Base-by-base conservation (phyloP, 345 rosid species). In the Brassica carinata region DNA sequence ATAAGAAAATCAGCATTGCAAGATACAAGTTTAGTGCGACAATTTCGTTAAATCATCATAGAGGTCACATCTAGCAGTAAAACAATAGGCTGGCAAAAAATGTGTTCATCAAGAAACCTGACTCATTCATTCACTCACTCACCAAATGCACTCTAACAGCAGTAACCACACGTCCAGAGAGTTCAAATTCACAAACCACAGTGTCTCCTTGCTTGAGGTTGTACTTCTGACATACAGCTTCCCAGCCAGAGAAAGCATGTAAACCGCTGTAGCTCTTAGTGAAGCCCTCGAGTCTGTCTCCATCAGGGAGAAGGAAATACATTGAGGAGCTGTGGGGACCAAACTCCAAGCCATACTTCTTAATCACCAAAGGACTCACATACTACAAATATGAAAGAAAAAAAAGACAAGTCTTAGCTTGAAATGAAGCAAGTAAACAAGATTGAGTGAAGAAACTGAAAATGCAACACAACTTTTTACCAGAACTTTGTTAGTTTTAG, bases 101-200 rank as follows among this genome's bases (percentile, higher is more conserved):
- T 7, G 7, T 7, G 34, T 30, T 30, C 5, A 23, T 23, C 26
- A 23, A 36, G 7, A 61, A 34, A 69, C 14, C 4, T 59, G 48
- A 67, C 15, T 69, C 48, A 13, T 45, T 62, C 55, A 64, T 38
- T 63, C 5, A 4, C 66, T 63, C 5, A 4, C 57, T 5, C 23
- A 48, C 13, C 26, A 74, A 48, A 34, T 79, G 83, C 5, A 79
- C 8, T 74, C 79, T n/a, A 33, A 74, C 45, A 62, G 70, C 71
- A 0, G 58, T 7, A 15, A 79, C 79, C 1, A 74, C 27, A 62
- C 45, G 34, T 31, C 51, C 23, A 3, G 79, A 45, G 59, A 38
- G 66, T 68, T 74, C 75, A 7, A 79, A 33, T 36, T 79, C 83
- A 34, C 83, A 79, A 23, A 79, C 79, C 30, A 79, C 51, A 7